Percentiles rank a stretch among this genome's conserved stretches.
These are phyloP conservation scores for Ochetophila trinervis DNA, from an alignment of 306 rosid genomes.

Conservation along the genomic window DNA sequence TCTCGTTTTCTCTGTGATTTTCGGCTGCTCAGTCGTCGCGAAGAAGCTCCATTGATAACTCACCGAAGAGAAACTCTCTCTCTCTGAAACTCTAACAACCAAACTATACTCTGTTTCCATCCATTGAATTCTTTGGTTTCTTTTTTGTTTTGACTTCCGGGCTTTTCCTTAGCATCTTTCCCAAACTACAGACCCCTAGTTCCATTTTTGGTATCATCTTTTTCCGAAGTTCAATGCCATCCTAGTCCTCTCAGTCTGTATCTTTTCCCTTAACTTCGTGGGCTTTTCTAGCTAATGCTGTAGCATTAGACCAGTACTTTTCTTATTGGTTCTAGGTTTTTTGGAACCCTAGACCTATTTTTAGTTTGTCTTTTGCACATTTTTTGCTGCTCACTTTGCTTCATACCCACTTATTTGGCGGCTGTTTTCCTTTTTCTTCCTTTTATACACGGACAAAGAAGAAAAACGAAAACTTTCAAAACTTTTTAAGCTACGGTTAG, in stretches of 20 bases:
- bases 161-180: background rate
- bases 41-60: background rate
- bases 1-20: background rate
- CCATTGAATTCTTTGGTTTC: constrained; percentile 12
- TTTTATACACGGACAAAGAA: no score
- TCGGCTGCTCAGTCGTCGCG: background rate
- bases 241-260: background rate
- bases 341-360: constrained; percentile 9
- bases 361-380: background rate
- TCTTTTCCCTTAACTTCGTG: background rate
- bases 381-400: background rate
- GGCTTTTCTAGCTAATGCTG: background rate
- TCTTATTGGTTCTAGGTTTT: constrained; percentile 7
- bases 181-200: background rate
- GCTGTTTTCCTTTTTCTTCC: background rate
- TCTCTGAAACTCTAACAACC: background rate
- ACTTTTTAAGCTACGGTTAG: background rate
- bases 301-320: background rate
- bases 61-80: background rate
- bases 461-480: background rate
- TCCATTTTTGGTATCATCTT: background rate
- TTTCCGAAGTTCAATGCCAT: constrained; percentile 14
- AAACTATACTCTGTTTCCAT: constrained; percentile 2
- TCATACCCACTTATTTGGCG: constrained; percentile 10
- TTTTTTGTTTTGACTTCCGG: background rate